Evolutionary conservation across 2,329 filamentous ascomycete species (phyloP).

Genomic region (Mycogone perniciosa): DNA sequence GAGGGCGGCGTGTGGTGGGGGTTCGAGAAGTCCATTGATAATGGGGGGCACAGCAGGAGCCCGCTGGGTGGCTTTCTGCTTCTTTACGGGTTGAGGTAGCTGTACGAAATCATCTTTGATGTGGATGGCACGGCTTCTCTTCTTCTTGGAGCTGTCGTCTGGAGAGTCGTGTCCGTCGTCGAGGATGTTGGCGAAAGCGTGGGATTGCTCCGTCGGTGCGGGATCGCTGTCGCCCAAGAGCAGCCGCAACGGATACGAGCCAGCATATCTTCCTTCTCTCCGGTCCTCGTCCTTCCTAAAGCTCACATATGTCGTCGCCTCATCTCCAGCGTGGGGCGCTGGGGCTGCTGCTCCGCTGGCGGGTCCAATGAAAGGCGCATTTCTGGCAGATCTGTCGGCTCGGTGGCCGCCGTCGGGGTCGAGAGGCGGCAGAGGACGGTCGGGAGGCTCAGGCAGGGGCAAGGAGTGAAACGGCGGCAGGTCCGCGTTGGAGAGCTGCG

Average conservation of each 20-base stretch:
- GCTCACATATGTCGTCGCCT: constrained; percentile 10
- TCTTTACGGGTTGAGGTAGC: constrained; percentile 58
- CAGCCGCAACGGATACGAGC: constrained; percentile 33
- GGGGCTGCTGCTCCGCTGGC: background rate
- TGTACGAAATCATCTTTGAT: constrained; percentile 58
- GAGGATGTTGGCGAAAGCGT: constrained; percentile 41
- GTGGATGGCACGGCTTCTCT: constrained; percentile 42
- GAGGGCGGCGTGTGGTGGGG: constrained; percentile 53
- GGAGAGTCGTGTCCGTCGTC: constrained; percentile 36
- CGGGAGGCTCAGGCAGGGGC: constrained; percentile 36
- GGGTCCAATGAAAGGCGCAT: constrained; percentile 1
- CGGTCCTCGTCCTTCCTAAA: constrained; percentile 18
- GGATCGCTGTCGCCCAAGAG: constrained; percentile 30
- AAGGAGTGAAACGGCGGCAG: constrained; percentile 49
- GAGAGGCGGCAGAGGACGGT: constrained; percentile 45
- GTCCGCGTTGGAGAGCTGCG: constrained; percentile 43
- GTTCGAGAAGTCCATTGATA: constrained; percentile 58
- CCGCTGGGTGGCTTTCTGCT: constrained; percentile 53
- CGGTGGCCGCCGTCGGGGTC: constrained; percentile 43
- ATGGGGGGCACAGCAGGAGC: constrained; percentile 54
- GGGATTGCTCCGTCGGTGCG: constrained; percentile 28
- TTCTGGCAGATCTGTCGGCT: constrained; percentile 26
- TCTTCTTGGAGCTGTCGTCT: constrained; percentile 47
- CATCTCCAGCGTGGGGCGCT: constrained; percentile 18
- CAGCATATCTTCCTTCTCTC: constrained; percentile 21